These are phyloP conservation scores for Paecilomyces fulvus DNA, from an alignment of 2,329 filamentous ascomycete species.

Conservation along the genomic window DNA sequence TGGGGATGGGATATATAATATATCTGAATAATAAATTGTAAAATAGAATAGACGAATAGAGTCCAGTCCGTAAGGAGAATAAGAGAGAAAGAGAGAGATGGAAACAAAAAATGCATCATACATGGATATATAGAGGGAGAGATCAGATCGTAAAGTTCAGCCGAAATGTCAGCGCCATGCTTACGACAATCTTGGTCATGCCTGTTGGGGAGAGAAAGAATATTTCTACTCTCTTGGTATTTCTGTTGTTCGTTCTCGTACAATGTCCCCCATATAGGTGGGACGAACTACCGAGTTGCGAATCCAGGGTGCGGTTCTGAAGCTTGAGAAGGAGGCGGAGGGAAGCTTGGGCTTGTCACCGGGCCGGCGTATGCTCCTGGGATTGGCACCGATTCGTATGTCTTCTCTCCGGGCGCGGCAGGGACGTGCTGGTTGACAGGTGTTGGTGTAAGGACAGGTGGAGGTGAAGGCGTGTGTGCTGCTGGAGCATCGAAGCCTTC, in stretches of 20 bases:
- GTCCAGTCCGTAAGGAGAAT: neutral
- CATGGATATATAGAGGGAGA: neutral
- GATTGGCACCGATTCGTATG: constrained; percentile 80
- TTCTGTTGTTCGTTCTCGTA: neutral
- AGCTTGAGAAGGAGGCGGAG: constrained; percentile 9
- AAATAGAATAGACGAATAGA: neutral
- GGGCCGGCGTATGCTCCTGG: constrained; percentile 67
- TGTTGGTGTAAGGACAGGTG: constrained; percentile 21
- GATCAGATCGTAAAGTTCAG: neutral
- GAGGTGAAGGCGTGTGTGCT: constrained; percentile 1
- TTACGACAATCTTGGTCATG: neutral
- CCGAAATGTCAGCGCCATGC: neutral
- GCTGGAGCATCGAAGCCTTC: constrained; percentile 50
- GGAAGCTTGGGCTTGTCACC: constrained; percentile 35
- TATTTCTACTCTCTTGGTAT: neutral
- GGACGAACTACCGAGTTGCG: neutral
- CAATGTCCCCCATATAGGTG: neutral
- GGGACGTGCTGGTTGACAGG: constrained; percentile 54
- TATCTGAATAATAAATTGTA: neutral
- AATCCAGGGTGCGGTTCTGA: neutral
- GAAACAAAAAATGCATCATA: neutral
- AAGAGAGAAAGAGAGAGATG: neutral
- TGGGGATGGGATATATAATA: neutral
- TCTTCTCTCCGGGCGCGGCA: constrained; percentile 68
- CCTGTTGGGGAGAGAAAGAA: neutral